Percentiles rank a stretch among this genome's conserved stretches.
Evolutionary conservation across 78 protist genomes (phyloP).

Genomic region (Corallochytrium limacisporum): DNA sequence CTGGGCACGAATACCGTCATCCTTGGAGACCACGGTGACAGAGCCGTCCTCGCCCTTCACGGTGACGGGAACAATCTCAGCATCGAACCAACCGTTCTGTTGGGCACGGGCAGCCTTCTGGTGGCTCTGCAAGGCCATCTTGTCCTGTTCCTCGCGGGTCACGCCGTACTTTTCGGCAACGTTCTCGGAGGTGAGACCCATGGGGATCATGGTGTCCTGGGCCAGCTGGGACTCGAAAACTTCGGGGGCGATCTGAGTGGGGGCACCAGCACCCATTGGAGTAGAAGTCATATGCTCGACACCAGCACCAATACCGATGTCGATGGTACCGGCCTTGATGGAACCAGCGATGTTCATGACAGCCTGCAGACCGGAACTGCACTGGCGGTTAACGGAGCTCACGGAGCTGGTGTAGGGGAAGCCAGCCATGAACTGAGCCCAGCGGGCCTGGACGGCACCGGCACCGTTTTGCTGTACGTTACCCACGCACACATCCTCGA

Average conservation of each 20-base stretch:
- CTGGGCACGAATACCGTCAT: not conserved
- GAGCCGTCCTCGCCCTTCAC: not conserved
- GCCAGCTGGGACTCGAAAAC: too few species aligned
- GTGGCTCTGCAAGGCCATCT: conserved; percentile 53
- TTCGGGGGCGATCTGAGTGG: too few species aligned
- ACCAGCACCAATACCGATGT: conserved; percentile 77
- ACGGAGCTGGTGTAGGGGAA: conserved; percentile 41
- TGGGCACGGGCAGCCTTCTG: conserved; percentile 51
- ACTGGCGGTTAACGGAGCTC: conserved; percentile 55
- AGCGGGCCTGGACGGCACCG: conserved; percentile 42
- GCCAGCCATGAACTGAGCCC: conserved; percentile 45
- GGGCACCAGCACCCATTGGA: too few species aligned
- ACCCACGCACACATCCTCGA: conserved; percentile 60
- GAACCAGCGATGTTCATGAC: conserved; percentile 51
- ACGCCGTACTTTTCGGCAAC: conserved; percentile 56
- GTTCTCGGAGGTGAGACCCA: conserved; percentile 73
- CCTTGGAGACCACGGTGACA: not conserved
- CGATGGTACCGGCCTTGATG: conserved; percentile 36
- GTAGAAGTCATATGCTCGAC: conserved; percentile 73
- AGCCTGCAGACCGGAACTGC: conserved; percentile 81
- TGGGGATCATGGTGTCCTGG: conserved; percentile 34
- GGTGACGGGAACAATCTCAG: conserved; percentile 48
- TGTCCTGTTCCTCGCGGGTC: conserved; percentile 69
- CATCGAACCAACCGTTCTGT: conserved; percentile 33
- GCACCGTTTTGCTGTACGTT: conserved; percentile 18